Conservation (phyloP, 2,329 filamentous ascomycete genomes). For the Monosporascus sp. region DNA sequence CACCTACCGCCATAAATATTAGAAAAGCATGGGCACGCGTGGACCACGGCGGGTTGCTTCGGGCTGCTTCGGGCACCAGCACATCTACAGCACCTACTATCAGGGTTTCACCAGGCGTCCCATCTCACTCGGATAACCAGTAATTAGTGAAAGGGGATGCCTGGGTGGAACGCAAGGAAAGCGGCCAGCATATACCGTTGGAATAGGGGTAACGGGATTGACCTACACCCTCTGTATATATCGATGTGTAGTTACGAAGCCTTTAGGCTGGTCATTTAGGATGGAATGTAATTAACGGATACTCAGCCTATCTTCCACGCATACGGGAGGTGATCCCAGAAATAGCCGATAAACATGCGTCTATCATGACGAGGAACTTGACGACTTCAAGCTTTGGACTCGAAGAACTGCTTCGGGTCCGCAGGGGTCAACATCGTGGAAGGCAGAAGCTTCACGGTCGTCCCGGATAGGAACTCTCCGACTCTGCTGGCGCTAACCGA, state of each 20-base stretch:
- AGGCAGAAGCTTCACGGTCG: conserved; percentile 42
- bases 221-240: no score
- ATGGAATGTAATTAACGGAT: no score
- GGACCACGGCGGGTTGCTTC: conserved; percentile 39
- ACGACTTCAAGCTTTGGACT: conserved; percentile 49
- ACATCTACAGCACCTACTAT: conserved; percentile 46
- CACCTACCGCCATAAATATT: conserved; percentile 47
- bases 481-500: conserved; percentile 40
- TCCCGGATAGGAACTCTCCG: conserved; percentile 43
- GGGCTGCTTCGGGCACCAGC: conserved; percentile 45
- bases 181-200: conserved; percentile 47
- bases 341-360: conserved; percentile 48
- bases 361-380: conserved; percentile 48
- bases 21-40: conserved; percentile 39
- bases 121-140: conserved; percentile 45
- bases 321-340: conserved; percentile 42
- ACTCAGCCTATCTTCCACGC: no score
- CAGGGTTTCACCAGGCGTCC: conserved; percentile 43
- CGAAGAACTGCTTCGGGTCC: conserved; percentile 43
- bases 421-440: conserved; percentile 47
- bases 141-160: conserved; percentile 45
- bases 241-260: no score
- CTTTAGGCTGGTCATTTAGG: no score
- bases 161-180: conserved; percentile 38
- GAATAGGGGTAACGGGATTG: no score